Base-by-base conservation (phyloP, 108 stramenopile genomes). In the Cylindrotheca closterium region DNA sequence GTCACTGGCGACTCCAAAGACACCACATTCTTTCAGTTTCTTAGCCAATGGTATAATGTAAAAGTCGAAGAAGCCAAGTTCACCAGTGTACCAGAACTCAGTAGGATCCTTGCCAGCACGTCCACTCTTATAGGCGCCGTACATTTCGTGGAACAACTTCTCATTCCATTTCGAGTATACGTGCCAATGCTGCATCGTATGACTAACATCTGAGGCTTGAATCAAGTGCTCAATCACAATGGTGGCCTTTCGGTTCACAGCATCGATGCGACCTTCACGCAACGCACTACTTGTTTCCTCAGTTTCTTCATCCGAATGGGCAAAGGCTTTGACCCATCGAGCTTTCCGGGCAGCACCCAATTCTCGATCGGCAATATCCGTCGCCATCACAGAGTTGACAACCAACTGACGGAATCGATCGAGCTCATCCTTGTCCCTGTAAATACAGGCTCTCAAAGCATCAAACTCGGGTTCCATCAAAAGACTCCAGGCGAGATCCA, bases 121-220 rank as follows among this genome's bases (percentile, higher is more conserved):
- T 23, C 78, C 78, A 27, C 47, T 63, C 28, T 51, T 19, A 65
- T 68, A 87, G 2, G 83, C 86, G 21, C 60, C 60, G 46, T 70
- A 68, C 47, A 81, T 54, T 66, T 87, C 86, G 25, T 82, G 61
- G 56, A 73, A 87, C 17, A 84, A 56, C 23, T 67, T 65, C 27
- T 79, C 54, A 58, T 80, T 87, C 83, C 83, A 84, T 56, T 84
- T 84, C 65, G 75, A 55, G 55, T 78, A 84, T 18, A 79, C 57
- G 27, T 54, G 55, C 53, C 77, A 84, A 60, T 74, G 62, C 34
- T 84, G 83, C 69, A 79, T 79, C 3, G 77, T 80, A 55, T 84
- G 83, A 4, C 72, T 78, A 47, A 81, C 67, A 55, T 84, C 80
- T 25, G 79, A 61, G 3, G 65, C 78, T 45, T 80, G 77, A 49